Evolutionary conservation across 768 basidiomycete genomes (phyloP).

Genomic region (Pisolithus albus): DNA sequence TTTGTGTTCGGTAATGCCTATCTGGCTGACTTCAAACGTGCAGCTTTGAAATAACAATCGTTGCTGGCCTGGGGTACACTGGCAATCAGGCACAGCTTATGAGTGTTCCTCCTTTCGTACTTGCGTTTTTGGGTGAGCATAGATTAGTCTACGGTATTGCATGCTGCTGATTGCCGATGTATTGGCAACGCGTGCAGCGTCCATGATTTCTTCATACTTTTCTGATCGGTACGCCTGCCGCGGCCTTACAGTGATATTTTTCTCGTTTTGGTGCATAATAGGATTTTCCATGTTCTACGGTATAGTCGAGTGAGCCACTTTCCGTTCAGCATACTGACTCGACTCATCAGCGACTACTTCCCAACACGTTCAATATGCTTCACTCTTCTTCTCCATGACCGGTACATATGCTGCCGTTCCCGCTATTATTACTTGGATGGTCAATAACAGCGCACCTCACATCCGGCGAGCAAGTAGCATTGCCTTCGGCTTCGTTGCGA

Average conservation of each 20-base stretch:
- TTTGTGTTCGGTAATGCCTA: constrained; percentile 18
- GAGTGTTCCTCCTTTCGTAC: constrained; percentile 52
- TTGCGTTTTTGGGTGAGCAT: no score
- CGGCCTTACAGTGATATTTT: constrained; percentile 40
- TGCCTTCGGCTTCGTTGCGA: constrained; percentile 52
- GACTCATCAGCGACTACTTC: constrained; percentile 20
- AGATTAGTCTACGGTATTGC: constrained; percentile 16
- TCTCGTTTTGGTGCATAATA: constrained; percentile 36
- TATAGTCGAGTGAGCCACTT: constrained; percentile 15
- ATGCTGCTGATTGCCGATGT: constrained; percentile 29
- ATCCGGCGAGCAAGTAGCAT: constrained; percentile 51
- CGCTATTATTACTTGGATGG: constrained; percentile 49
- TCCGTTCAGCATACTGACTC: neutral
- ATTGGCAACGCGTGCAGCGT: constrained; percentile 19
- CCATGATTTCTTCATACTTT: constrained; percentile 36
- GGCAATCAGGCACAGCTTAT: constrained; percentile 51
- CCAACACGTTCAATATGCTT: constrained; percentile 41
- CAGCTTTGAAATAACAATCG: constrained; percentile 70
- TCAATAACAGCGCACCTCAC: constrained; percentile 56
- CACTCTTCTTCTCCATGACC: constrained; percentile 48
- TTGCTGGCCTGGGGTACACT: constrained; percentile 52
- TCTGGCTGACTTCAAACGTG: constrained; percentile 29
- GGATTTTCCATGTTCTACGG: constrained; percentile 54
- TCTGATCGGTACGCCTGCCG: constrained; percentile 50
- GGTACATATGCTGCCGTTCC: constrained; percentile 49